phyloP scores from a whole-genome alignment of 2,329 filamentous ascomycete species.

The Seiridium unicorne region DNA sequence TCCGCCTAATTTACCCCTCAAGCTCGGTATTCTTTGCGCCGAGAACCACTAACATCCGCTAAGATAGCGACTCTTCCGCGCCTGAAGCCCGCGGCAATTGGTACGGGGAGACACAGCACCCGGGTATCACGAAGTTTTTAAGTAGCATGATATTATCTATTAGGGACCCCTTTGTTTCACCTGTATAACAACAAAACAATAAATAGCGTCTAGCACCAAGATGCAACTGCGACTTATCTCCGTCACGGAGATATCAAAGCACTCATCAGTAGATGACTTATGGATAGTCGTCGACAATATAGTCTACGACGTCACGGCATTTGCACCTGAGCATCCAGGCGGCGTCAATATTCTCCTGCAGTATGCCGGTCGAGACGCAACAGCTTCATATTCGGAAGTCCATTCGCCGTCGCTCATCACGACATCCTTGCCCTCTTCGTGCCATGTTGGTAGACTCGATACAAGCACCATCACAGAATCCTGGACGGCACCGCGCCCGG shows the following conservation, averaged over 20 bases:
- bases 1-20: constrained; percentile 3
- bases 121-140: no score
- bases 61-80: neutral
- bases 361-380: constrained; percentile 54
- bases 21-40: constrained; percentile 2
- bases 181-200: no score
- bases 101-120: neutral
- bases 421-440: constrained; percentile 40
- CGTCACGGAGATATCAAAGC: constrained; percentile 7
- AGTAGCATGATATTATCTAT: no score
- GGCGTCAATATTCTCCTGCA: constrained; percentile 36
- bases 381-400: constrained; percentile 48
- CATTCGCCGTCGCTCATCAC: constrained; percentile 43
- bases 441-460: constrained; percentile 50
- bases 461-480: constrained; percentile 43
- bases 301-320: constrained; percentile 12
- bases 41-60: neutral
- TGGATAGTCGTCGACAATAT: constrained; percentile 13
- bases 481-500: constrained; percentile 33
- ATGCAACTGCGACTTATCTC: constrained; percentile 2
- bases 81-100: neutral
- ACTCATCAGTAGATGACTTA: constrained; percentile 10
- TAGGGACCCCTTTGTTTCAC: no score
- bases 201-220: neutral
- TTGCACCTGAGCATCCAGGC: constrained; percentile 13